These are phyloP conservation scores for Paraconiothyrium sp. DNA, from an alignment of 2,329 filamentous ascomycete species.

Conservation along the genomic window DNA sequence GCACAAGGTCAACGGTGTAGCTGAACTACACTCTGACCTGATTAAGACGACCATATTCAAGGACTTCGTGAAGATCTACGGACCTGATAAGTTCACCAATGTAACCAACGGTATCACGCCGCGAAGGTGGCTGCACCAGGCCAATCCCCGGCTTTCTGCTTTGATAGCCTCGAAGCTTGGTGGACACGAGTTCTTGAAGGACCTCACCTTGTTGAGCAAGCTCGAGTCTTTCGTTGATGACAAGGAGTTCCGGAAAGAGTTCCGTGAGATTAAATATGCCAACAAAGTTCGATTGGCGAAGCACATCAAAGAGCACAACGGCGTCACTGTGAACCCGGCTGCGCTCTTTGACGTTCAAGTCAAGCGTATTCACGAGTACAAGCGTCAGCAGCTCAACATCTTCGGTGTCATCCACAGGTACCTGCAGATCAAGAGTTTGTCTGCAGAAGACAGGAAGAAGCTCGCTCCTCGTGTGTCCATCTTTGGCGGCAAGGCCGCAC, in stretches of 20 bases:
- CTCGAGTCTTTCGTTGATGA: slow-evolving; percentile 86
- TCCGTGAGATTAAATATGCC: slow-evolving; percentile 94
- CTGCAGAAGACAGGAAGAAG: slow-evolving; percentile 84
- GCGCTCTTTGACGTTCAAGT: slow-evolving; percentile 97
- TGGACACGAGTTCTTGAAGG: slow-evolving; percentile 84
- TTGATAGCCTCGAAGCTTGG: slow-evolving; percentile 91
- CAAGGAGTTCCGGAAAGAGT: slow-evolving; percentile 90
- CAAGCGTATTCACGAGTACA: slow-evolving; percentile 99
- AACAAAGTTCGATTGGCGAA: slow-evolving; percentile 94
- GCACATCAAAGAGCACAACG: slow-evolving; percentile 85
- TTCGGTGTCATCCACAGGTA: slow-evolving; percentile 98
- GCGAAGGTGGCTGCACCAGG: slow-evolving; percentile 95
- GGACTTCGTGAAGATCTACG: slow-evolving; percentile 95
- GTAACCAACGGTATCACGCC: slow-evolving; percentile 99
- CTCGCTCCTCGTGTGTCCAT: slow-evolving; percentile 88
- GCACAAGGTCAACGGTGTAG: slow-evolving; percentile 99
- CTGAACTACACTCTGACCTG: slow-evolving; percentile 95
- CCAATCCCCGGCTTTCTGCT: slow-evolving; percentile 90
- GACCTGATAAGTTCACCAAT: slow-evolving; percentile 97
- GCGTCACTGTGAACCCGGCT: slow-evolving; percentile 83
- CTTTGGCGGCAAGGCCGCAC: slow-evolving; percentile 97
- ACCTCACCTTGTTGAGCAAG: slow-evolving; percentile 85
- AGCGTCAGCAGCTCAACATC: slow-evolving; percentile 98
- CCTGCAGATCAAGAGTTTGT: slow-evolving; percentile 85
- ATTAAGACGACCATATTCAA: slow-evolving; percentile 99